These are phyloP conservation scores for Tuber calosporum DNA, from an alignment of 495 filamentous ascomycete genomes.

Conservation along the genomic window DNA sequence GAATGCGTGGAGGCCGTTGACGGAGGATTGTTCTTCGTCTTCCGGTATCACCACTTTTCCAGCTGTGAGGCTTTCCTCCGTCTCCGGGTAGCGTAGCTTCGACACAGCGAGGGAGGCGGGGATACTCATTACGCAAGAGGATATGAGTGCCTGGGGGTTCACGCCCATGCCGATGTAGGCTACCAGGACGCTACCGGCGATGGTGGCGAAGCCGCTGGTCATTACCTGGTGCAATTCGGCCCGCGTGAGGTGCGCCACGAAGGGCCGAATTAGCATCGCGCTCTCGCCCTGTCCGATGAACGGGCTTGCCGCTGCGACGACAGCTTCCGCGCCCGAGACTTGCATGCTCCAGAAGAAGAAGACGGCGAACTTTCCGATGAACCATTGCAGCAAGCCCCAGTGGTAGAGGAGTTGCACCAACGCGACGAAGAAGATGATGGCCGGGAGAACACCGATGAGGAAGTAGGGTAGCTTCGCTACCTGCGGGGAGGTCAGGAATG, in stretches of 20 bases:
- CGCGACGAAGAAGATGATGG: slow-evolving; percentile 89
- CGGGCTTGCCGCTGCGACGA: slow-evolving; percentile 86
- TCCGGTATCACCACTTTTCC: slow-evolving; percentile 72
- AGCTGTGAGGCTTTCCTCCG: slow-evolving; percentile 72
- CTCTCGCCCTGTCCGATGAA: slow-evolving; percentile 94
- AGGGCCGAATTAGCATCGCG: slow-evolving; percentile 83
- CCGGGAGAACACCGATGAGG: slow-evolving; percentile 63
- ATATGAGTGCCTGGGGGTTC: slow-evolving; percentile 77
- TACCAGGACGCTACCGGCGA: slow-evolving; percentile 66
- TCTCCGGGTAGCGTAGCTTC: slow-evolving; percentile 82
- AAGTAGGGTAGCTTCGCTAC: slow-evolving; percentile 55
- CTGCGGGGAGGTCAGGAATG: slow-evolving; percentile 57
- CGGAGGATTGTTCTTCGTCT: slow-evolving; percentile 59
- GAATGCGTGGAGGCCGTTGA: slow-evolving; percentile 78
- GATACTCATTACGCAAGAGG: slow-evolving; percentile 88
- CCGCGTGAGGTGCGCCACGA: slow-evolving; percentile 69
- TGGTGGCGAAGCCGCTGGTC: slow-evolving; percentile 62
- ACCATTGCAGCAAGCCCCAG: slow-evolving; percentile 74
- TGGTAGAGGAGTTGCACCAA: slow-evolving; percentile 78
- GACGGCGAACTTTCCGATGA: slow-evolving; percentile 71
- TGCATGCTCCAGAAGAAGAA: slow-evolving; percentile 87
- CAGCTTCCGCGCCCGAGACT: slow-evolving; percentile 87
- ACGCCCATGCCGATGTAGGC: slow-evolving; percentile 74
- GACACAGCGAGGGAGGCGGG: slow-evolving; percentile 78
- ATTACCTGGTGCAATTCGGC: slow-evolving; percentile 88